Evolutionary conservation across 805 yeast genomes (phyloP).

Genomic region (Ogataea ramenticola): DNA sequence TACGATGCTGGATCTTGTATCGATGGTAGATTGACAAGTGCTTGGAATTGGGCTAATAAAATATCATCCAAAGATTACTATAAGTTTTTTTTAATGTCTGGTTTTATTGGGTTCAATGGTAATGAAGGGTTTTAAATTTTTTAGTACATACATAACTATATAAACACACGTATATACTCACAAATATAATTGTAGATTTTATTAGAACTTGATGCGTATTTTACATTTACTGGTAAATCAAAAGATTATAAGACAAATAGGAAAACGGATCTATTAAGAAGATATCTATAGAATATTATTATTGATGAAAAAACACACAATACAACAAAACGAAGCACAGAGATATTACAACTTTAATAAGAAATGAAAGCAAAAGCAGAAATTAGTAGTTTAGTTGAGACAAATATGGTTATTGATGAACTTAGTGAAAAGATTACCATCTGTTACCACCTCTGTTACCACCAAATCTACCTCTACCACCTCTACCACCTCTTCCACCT

Average conservation of each 20-base stretch:
- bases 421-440: neutral
- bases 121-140: slow-evolving; percentile 44
- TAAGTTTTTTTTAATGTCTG: slow-evolving; percentile 55
- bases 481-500: slow-evolving; percentile 41
- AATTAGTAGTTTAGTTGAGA: too few species aligned
- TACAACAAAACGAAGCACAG: neutral
- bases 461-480: slow-evolving; percentile 28
- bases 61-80: slow-evolving; percentile 59
- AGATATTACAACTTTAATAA: neutral
- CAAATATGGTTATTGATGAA: too few species aligned
- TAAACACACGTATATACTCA: neutral
- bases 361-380: neutral
- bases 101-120: slow-evolving; percentile 74
- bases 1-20: slow-evolving; percentile 81
- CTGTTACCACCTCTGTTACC: slow-evolving; percentile 22
- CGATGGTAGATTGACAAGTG: slow-evolving; percentile 73
- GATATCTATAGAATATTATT: neutral
- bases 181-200: too few species aligned
- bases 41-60: slow-evolving; percentile 78
- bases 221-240: too few species aligned
- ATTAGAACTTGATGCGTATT: too few species aligned
- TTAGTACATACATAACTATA: neutral
- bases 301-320: too few species aligned
- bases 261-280: neutral
- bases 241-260: neutral